Evolutionary conservation across 805 yeast species (phyloP).

Genomic region (Myxozyma monticola): DNA sequence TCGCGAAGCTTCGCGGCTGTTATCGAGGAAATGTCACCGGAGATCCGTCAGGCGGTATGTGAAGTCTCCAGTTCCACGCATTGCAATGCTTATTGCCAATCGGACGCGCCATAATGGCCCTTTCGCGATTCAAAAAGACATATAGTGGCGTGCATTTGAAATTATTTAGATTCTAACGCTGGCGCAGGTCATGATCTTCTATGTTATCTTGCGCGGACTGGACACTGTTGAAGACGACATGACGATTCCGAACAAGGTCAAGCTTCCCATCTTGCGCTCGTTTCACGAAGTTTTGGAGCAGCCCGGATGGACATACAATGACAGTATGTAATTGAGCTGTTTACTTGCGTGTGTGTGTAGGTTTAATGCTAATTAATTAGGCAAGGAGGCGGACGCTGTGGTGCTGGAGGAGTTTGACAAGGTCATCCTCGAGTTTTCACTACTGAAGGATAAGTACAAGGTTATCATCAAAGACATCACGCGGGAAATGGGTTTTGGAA

Average conservation of each 20-base stretch:
- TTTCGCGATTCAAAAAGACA: neutral
- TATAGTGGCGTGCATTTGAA: neutral
- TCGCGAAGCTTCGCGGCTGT: slow-evolving; percentile 96
- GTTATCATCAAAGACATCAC: slow-evolving; percentile 77
- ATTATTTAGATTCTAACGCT: slow-evolving; percentile 30
- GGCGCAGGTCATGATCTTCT: slow-evolving; percentile 88
- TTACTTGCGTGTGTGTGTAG: neutral
- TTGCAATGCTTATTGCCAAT: too few species aligned
- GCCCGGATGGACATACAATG: slow-evolving; percentile 79
- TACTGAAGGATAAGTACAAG: slow-evolving; percentile 72
- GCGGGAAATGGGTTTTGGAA: slow-evolving; percentile 89
- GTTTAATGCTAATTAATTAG: slow-evolving; percentile 37
- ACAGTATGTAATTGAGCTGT: slow-evolving; percentile 40
- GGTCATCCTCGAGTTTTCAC: slow-evolving; percentile 69
- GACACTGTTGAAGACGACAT: slow-evolving; percentile 97
- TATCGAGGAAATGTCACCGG: slow-evolving; percentile 86
- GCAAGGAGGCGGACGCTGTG: slow-evolving; percentile 75
- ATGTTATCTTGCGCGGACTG: slow-evolving; percentile 81
- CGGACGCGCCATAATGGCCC: neutral
- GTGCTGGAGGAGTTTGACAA: slow-evolving; percentile 78
- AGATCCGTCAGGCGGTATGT: slow-evolving; percentile 67
- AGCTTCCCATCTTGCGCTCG: slow-evolving; percentile 68
- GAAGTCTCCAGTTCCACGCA: too few species aligned
- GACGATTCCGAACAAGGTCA: slow-evolving; percentile 70
- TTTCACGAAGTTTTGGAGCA: slow-evolving; percentile 65